Conservation (phyloP, 345 rosid species). For the Euphorbia pulcherrima region DNA sequence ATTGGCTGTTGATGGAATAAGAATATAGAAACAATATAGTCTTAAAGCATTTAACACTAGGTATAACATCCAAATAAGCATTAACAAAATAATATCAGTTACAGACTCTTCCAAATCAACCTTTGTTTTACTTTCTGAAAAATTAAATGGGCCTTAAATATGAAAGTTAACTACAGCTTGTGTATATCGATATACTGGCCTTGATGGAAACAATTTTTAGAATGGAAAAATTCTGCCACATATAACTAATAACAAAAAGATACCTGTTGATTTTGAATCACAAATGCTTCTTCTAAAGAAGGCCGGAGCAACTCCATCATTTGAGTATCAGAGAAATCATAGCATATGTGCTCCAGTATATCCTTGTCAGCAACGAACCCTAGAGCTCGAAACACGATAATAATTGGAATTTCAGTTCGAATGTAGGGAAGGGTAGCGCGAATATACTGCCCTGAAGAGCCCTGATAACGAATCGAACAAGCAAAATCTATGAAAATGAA, state of each 20-base stretch:
- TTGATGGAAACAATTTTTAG: too few species aligned
- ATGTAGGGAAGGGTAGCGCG: constrained; percentile 96
- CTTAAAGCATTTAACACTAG: too few species aligned
- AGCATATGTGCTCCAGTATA: constrained; percentile 88
- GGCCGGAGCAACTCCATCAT: constrained; percentile 99
- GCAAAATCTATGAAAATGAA: not conserved
- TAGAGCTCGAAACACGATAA: constrained; percentile 91
- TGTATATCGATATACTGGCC: too few species aligned
- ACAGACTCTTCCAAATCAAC: too few species aligned
- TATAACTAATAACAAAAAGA: not conserved
- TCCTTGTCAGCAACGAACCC: constrained; percentile 98
- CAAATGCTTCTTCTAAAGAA: constrained; percentile 96
- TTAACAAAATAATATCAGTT: too few species aligned
- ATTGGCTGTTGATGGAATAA: too few species aligned
- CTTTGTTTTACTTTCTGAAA: too few species aligned
- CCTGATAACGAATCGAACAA: constrained; percentile 40
- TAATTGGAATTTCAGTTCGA: constrained; percentile 94
- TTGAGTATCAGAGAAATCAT: constrained; percentile 79
- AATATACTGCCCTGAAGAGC: constrained; percentile 93
- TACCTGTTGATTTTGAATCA: constrained; percentile 96
- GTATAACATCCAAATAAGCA: too few species aligned
- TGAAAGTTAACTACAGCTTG: too few species aligned
- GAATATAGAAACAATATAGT: too few species aligned
- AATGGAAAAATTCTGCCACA: too few species aligned
- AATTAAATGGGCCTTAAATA: too few species aligned